Evolutionary conservation across 1,284 basidiomycete genomes (phyloP).

Genomic region (Leccinum insolens): DNA sequence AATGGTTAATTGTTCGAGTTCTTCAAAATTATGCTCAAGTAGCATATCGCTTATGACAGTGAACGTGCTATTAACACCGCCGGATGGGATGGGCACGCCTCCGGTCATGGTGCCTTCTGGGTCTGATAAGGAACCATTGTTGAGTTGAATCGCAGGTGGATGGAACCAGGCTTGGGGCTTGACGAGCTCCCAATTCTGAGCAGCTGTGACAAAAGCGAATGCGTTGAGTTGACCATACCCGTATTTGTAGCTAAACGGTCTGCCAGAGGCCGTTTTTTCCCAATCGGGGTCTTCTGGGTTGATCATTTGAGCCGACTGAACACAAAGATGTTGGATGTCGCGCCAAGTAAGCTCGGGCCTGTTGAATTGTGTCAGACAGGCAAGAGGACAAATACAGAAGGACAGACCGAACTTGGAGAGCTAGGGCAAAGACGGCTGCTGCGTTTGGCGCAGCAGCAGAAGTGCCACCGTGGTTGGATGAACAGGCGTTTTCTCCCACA

Average conservation of each 20-base stretch:
- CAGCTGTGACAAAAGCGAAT: slow-evolving; percentile 80
- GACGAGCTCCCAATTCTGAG: slow-evolving; percentile 83
- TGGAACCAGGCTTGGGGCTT: slow-evolving; percentile 95
- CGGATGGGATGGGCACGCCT: slow-evolving; percentile 66
- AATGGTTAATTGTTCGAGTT: slow-evolving; percentile 91
- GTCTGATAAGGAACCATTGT: slow-evolving; percentile 61
- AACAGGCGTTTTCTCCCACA: slow-evolving; percentile 84
- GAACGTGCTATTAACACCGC: slow-evolving; percentile 71
- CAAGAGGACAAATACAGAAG: not conserved
- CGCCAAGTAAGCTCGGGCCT: slow-evolving; percentile 90
- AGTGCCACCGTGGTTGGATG: slow-evolving; percentile 90
- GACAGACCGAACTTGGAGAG: slow-evolving; percentile 78
- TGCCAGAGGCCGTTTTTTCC: slow-evolving; percentile 82
- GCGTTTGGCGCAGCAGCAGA: slow-evolving; percentile 98
- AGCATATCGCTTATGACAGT: slow-evolving; percentile 77
- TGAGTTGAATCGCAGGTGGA: slow-evolving; percentile 71
- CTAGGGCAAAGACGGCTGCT: slow-evolving; percentile 88
- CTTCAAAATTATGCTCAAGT: slow-evolving; percentile 78
- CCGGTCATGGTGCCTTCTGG: slow-evolving; percentile 58
- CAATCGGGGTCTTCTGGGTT: slow-evolving; percentile 94
- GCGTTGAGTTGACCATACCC: slow-evolving; percentile 94
- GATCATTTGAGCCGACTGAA: slow-evolving; percentile 78
- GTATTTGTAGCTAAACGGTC: slow-evolving; percentile 95
- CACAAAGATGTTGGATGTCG: slow-evolving; percentile 92
- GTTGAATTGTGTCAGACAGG: slow-evolving; percentile 16